Base-by-base conservation (phyloP, 805 yeast genomes). In the Schwanniomyces yamadae region DNA sequence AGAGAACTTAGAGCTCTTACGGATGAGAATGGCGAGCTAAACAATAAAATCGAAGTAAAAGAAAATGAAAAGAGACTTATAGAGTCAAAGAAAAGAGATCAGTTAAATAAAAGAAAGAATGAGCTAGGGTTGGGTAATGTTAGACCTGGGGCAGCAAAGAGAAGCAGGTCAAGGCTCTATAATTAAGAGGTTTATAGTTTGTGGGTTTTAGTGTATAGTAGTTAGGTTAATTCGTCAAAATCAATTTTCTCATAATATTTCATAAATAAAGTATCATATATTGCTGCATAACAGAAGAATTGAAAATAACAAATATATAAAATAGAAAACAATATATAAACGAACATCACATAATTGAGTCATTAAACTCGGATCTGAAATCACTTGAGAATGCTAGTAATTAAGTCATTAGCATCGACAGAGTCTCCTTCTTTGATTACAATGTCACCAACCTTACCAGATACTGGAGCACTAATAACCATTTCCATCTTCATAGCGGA, bases 401-500 rank as follows among this genome's bases (percentile, higher is more conserved):
- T 72, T 63, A 93, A 72, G 61, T 93, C 99, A 46, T 84, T 82
- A 36, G 97, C 95, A 55, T 90, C 99, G 32, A 93, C 97, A 34
- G 91, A 82, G 55, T 93, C 99, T 51, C 96, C 95, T 59, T 87
- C 95, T 63, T 82, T 82, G 46, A 88, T 84, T 32, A 74, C 61
- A 14, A 93, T 75, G 15, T 83, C 87, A 31, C 83, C 81, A 44
- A 93, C 79, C 57, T 76, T 78, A 61, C 99, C 99, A 40, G 82
- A 75, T 41, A 80, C 84, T 37, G 95, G 95, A 15, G 99, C 91
- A 60, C 88, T 78, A 52, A 91, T 90, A 34, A 93, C 95, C 97
- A 93, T 93, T 73, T 93, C 99, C 99, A 91, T 91, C 79, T 91
- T 91, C 99, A 91, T 91, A 46, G 99, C 99, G 59, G 91, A 80